Evolutionary conservation across 2,329 filamentous ascomycete species (phyloP).

Genomic region (Penicillium sp.): DNA sequence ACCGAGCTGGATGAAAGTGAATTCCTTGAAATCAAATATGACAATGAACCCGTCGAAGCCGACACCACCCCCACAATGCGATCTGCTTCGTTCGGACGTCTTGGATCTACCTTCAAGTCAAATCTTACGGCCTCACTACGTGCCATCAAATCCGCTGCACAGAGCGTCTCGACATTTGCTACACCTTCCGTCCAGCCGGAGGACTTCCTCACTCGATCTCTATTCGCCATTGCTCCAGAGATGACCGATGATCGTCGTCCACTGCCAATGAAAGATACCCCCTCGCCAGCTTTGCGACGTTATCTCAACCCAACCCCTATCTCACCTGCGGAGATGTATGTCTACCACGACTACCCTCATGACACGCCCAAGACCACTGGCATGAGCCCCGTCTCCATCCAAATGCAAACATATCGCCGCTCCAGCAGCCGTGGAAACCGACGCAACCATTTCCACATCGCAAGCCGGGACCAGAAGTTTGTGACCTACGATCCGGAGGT

Average conservation of each 20-base stretch:
- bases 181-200: constrained; percentile 55
- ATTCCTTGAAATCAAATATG: constrained; percentile 21
- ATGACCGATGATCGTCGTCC: constrained; percentile 64
- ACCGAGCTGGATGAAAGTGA: constrained; percentile 28
- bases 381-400: constrained; percentile 57
- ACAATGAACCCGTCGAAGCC: constrained; percentile 11
- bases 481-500: constrained; percentile 34
- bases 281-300: constrained; percentile 58
- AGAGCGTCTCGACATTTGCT: constrained; percentile 61
- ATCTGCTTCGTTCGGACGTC: constrained; percentile 37
- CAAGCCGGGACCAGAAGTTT: constrained; percentile 40
- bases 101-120: constrained; percentile 58
- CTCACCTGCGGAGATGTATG: constrained; percentile 48
- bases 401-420: constrained; percentile 61
- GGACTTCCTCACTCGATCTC: constrained; percentile 60
- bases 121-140: constrained; percentile 65
- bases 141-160: constrained; percentile 62
- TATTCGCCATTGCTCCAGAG: constrained; percentile 57
- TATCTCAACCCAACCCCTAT: constrained; percentile 61
- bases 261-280: constrained; percentile 53
- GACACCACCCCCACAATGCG: constrained; percentile 17
- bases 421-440: constrained; percentile 33
- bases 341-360: constrained; percentile 44
- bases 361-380: constrained; percentile 29
- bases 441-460: constrained; percentile 38